Percentiles rank a stretch among this genome's conserved stretches.
These are phyloP conservation scores for Neurospora africana DNA, from an alignment of 495 filamentous ascomycete genomes.

Conservation along the genomic window DNA sequence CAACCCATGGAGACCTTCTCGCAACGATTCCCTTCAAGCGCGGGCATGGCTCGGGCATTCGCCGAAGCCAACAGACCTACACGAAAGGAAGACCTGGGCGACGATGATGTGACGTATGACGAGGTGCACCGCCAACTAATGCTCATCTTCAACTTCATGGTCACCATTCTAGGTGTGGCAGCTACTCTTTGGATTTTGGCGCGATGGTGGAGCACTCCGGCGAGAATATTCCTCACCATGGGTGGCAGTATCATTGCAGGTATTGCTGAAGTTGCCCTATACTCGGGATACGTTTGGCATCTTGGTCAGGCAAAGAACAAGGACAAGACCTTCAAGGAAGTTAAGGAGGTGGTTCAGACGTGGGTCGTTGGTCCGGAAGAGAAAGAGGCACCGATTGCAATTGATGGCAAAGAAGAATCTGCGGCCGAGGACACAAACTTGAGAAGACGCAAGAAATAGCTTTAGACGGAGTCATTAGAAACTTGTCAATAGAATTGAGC, in stretches of 20 bases:
- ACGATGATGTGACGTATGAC: slow-evolving; percentile 49
- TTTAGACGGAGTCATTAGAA: not conserved
- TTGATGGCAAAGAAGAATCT: slow-evolving; percentile 2
- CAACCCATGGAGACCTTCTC: slow-evolving; percentile 45
- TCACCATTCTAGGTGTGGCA: slow-evolving; percentile 61
- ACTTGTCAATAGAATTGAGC: not conserved
- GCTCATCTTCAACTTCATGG: slow-evolving; percentile 61
- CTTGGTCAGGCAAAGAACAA: slow-evolving; percentile 58
- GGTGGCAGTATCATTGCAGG: slow-evolving; percentile 60
- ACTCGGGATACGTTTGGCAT: slow-evolving; percentile 74
- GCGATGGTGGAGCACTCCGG: slow-evolving; percentile 57
- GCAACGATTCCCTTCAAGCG: slow-evolving; percentile 44
- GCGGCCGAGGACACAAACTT: slow-evolving; percentile 15
- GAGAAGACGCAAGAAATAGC: slow-evolving; percentile 21
- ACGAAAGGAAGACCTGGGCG: slow-evolving; percentile 30
- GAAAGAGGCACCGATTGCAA: slow-evolving; percentile 20
- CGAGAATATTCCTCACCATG: slow-evolving; percentile 58
- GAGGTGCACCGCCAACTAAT: slow-evolving; percentile 69
- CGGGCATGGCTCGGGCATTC: slow-evolving; percentile 38
- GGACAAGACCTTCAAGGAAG: slow-evolving; percentile 55
- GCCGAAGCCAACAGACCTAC: slow-evolving; percentile 33
- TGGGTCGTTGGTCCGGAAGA: slow-evolving; percentile 54
- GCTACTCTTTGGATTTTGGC: slow-evolving; percentile 65
- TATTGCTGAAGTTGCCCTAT: slow-evolving; percentile 78
- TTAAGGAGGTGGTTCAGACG: slow-evolving; percentile 57